Conservation (phyloP, 805 yeast genomes). For the Naumovozyma castellii region DNA sequence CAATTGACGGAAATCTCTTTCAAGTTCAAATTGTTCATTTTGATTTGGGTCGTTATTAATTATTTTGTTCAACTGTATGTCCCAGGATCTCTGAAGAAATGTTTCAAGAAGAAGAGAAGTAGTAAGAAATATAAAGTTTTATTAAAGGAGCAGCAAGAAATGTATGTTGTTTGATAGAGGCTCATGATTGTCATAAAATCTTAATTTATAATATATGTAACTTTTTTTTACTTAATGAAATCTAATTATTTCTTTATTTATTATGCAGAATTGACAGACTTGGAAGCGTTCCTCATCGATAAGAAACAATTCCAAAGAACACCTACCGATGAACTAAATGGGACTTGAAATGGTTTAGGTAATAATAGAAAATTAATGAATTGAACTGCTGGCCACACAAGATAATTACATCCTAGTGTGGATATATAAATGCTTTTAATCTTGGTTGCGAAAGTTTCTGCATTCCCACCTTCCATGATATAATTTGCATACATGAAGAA, state of each 20-base stretch:
- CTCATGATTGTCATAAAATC: not conserved
- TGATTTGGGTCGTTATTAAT: constrained; percentile 40
- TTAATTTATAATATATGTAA: not conserved
- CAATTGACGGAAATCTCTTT: constrained; percentile 58
- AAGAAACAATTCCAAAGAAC: constrained; percentile 92
- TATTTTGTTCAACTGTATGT: constrained; percentile 31
- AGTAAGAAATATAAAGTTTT: constrained; percentile 32
- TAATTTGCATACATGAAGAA: constrained; percentile 81
- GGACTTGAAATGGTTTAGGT: constrained; percentile 73
- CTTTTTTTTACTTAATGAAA: not conserved
- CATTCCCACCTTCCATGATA: constrained; percentile 65
- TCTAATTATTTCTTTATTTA: too few species aligned
- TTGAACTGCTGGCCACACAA: constrained; percentile 80
- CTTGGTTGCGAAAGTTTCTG: constrained; percentile 53
- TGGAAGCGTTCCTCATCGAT: constrained; percentile 63
- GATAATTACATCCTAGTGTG: constrained; percentile 57
- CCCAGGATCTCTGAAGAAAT: constrained; percentile 28
- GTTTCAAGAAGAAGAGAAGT: constrained; percentile 31
- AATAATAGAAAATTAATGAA: constrained; percentile 62
- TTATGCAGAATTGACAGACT: constrained; percentile 5
- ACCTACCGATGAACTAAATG: constrained; percentile 78
- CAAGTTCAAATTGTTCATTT: constrained; percentile 43
- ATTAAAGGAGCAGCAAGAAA: constrained; percentile 8
- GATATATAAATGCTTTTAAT: constrained; percentile 55
- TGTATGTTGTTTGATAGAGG: constrained; percentile 2